Percentiles rank a stretch among this genome's conserved stretches.
Conservation (phyloP, 345 rosid genomes). For the Populus pruinosa region DNA sequence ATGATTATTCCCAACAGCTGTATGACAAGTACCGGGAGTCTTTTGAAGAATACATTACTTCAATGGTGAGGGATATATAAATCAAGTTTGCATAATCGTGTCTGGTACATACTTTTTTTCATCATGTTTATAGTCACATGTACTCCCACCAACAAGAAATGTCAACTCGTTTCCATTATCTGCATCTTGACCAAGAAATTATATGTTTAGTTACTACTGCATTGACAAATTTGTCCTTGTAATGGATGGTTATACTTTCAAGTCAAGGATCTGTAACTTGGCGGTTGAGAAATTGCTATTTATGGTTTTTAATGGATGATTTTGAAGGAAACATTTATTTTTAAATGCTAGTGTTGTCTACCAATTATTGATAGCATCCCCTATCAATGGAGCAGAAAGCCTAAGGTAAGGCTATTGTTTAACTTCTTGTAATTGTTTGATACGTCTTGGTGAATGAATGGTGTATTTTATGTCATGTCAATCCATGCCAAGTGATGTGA, state of each 20-base stretch:
- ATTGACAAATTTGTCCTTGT: background rate
- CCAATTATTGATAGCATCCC: background rate
- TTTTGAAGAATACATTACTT: slow-evolving; percentile 26
- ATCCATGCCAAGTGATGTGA: background rate
- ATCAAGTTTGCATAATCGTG: background rate
- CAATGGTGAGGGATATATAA: slow-evolving; percentile 17
- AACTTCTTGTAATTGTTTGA: background rate
- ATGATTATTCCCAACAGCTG: slow-evolving; percentile 33
- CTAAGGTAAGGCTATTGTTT: no score
- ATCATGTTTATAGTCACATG: background rate
- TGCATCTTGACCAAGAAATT: background rate
- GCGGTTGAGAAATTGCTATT: background rate
- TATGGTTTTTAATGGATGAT: background rate
- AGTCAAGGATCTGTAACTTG: background rate
- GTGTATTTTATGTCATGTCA: background rate
- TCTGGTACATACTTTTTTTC: background rate
- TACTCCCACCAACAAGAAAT: background rate
- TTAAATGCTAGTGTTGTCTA: background rate
- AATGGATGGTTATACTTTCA: background rate
- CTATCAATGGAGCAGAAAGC: background rate
- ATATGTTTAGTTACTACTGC: background rate
- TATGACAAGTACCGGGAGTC: slow-evolving; percentile 32
- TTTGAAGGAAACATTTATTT: background rate
- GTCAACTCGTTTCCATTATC: background rate
- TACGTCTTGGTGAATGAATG: background rate